These are phyloP conservation scores for Alternaria brassicicola DNA, from an alignment of 2,329 filamentous ascomycete species.

Conservation along the genomic window DNA sequence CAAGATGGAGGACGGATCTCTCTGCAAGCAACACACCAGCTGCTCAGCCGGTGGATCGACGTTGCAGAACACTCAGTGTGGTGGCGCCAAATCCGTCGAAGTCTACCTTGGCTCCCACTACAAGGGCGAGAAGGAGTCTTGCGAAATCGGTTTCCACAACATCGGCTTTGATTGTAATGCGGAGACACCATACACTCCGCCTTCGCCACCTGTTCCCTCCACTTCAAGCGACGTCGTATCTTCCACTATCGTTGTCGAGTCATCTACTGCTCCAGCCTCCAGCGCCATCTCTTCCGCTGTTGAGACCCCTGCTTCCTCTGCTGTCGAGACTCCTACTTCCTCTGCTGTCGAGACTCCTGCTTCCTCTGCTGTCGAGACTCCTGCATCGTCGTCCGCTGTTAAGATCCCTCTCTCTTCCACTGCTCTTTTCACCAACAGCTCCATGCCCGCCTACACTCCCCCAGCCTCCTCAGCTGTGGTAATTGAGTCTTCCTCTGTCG, in stretches of 20 bases:
- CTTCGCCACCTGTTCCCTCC: conserved; percentile 19
- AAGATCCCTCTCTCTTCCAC: conserved; percentile 10
- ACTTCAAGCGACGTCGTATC: conserved; percentile 17
- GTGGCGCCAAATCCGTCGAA: conserved; percentile 82
- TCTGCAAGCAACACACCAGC: conserved; percentile 73
- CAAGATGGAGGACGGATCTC: conserved; percentile 79
- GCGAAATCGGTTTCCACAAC: conserved; percentile 74
- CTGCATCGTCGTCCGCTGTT: conserved; percentile 4
- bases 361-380: conserved; percentile 14
- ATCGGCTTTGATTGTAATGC: conserved; percentile 75
- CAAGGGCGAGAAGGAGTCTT: conserved; percentile 61
- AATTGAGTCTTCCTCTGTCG: conserved; percentile 5
- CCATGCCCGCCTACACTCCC: conserved; percentile 18
- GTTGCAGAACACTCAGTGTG: conserved; percentile 86
- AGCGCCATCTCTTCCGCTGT: conserved; percentile 1
- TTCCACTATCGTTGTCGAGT: conserved; percentile 1
- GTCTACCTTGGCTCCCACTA: conserved; percentile 62
- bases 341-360: conserved; percentile 1
- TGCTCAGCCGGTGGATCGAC: conserved; percentile 72
- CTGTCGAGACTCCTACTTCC: conserved; percentile 1
- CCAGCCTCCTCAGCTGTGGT: conserved; percentile 2
- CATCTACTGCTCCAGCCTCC: conserved; percentile 7
- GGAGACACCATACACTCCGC: conserved; percentile 30
- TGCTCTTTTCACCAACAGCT: conserved; percentile 26
- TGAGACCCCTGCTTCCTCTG: not conserved